Evolutionary conservation across 768 basidiomycete species (phyloP), one percentile per base, ranked within the genome.

Genomic region (Trametes maxima): DNA sequence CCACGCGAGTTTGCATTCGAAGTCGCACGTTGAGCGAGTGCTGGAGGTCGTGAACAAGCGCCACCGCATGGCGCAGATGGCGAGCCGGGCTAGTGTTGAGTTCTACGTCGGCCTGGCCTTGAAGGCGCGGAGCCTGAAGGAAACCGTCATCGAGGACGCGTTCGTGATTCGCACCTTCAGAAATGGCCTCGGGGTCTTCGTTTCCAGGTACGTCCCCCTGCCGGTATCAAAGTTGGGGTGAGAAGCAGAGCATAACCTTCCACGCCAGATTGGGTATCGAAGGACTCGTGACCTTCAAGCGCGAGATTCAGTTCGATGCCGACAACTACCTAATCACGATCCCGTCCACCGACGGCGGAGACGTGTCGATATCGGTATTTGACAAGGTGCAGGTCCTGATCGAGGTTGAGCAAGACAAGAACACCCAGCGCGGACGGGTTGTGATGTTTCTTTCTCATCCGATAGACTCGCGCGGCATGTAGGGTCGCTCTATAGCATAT

Each of bases 61-160:
- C 17, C 96, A 99, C 72, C 84, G 96, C 25, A 90, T 96, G 85
- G 97, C 97, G 0, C 97, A 99, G 70, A 96, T 95, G 91, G 97
- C 97, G 0, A 88, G 95, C 3, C 82, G 97, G 14, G 97, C 97
- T 0, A 96, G 94, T 71, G 90, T 98, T 35, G 96, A 99, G 75
- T 99, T 98, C 67, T 98, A 97, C 68, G 95, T 98, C 25, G 95
- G 96, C 0, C 77, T 99, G 16, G 94, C 95, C 4, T 75, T 98
- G 63, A 94, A 93, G 66, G 85, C 83, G 2, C 80, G 87, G 14
- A 82, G 82, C 46, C 80, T 82, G 67, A 74, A 63, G 70, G 68
- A 74, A 74, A 53, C 67, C 68, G 59, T 76, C 57, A 87, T 92
- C 12, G 94, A 95, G 68, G 92, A 95, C 36, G 95, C 94, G 5